These are phyloP conservation scores for Colletotrichum sp. DNA, from an alignment of 2,329 filamentous ascomycete genomes.

Conservation along the genomic window DNA sequence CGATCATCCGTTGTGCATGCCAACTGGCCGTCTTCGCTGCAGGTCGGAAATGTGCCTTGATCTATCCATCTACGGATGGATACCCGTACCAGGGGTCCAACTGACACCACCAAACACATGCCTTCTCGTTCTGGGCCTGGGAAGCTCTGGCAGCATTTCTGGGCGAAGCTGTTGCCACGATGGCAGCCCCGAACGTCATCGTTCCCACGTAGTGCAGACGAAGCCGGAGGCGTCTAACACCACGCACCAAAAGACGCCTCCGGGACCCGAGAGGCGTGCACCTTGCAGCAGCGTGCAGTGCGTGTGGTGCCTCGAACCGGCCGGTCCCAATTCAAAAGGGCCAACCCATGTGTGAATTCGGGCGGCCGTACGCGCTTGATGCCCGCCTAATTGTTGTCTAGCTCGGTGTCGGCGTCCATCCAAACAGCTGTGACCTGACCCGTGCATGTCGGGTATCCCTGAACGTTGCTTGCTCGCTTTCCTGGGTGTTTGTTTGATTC, in stretches of 20 bases:
- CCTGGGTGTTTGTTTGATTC: background rate
- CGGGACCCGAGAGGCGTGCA: background rate
- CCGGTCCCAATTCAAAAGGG: background rate
- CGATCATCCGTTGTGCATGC: background rate
- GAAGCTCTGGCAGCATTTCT: background rate
- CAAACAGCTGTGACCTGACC: background rate
- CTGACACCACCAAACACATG: background rate
- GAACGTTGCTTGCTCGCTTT: background rate
- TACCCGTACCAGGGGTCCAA: background rate
- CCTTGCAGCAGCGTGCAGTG: background rate
- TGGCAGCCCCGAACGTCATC: background rate
- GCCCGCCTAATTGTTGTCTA: background rate
- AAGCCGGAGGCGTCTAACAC: background rate
- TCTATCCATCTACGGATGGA: background rate
- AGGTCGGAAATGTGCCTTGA: background rate
- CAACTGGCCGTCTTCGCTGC: background rate
- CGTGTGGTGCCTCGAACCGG: slow-evolving; percentile 1
- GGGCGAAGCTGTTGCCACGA: background rate
- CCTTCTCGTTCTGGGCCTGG: background rate
- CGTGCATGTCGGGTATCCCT: background rate
- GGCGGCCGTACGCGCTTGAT: background rate
- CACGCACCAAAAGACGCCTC: background rate
- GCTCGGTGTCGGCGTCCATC: background rate
- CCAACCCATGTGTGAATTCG: background rate
- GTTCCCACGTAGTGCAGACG: background rate